phyloP scores from a whole-genome alignment of 305 asterid species.

The Plantago lanceolata region DNA sequence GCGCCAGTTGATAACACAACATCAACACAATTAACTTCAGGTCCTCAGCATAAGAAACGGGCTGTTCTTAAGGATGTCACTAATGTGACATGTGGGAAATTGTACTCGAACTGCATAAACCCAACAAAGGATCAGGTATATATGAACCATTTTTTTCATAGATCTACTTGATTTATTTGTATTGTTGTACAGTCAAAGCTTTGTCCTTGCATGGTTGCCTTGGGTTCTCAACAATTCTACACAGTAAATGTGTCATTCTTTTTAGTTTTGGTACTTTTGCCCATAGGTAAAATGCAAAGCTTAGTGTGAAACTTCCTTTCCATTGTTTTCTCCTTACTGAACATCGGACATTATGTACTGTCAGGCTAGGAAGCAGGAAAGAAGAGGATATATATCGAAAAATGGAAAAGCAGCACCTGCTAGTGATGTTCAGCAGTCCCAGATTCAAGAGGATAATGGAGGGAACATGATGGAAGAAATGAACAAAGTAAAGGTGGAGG shows the following conservation, averaged over 20 bases:
- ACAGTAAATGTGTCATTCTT: not conserved
- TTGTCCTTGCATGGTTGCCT: not conserved
- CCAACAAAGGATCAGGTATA: conserved; percentile 50
- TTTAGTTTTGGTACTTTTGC: not conserved
- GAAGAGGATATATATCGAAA: conserved; percentile 37
- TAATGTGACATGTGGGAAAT: conserved; percentile 45
- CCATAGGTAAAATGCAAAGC: conserved; percentile 6
- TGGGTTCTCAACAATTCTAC: conserved; percentile 8
- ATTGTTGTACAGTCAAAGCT: conserved; percentile 3
- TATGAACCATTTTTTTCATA: conserved; percentile 3
- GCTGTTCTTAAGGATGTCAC: conserved; percentile 80
- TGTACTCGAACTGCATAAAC: conserved; percentile 40
- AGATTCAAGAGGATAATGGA: conserved; percentile 32
- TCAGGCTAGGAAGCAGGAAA: conserved; percentile 44
- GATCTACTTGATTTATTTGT: conserved; percentile 12
- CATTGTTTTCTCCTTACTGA: conserved; percentile 19
- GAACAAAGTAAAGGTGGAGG: conserved; percentile 29
- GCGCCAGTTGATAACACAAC: conserved; percentile 37
- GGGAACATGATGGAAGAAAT: conserved; percentile 29
- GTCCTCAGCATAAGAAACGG: conserved; percentile 52
- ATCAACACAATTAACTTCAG: conserved; percentile 30
- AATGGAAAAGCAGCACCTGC: conserved; percentile 43
- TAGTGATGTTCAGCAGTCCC: conserved; percentile 30
- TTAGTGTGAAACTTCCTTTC: conserved; percentile 8
- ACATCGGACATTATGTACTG: conserved; percentile 19